A percentile compares a stretch with the other conserved stretches of the same genome.
These are phyloP conservation scores for Acanthamoeba sp. DNA, from an alignment of 208 protist species.

Conservation along the genomic window DNA sequence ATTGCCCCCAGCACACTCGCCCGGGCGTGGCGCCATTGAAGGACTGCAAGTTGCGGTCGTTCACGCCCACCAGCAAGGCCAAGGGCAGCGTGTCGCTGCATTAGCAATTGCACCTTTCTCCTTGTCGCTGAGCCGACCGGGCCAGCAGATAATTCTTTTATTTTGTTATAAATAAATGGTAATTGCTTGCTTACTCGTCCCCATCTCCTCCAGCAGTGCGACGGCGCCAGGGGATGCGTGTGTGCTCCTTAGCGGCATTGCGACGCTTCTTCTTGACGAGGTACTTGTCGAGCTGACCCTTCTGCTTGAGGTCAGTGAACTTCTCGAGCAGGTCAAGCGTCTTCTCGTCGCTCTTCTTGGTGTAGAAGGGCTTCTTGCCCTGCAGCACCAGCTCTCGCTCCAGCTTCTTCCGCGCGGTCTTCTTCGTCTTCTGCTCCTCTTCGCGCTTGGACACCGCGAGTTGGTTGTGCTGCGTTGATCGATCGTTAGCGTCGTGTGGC, in stretches of 20 bases:
- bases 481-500: neutral
- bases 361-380: conserved; percentile 66
- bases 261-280: conserved; percentile 35
- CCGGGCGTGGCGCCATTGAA: no score
- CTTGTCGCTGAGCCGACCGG: no score
- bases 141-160: no score
- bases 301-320: conserved; percentile 45
- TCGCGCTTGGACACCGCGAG: neutral
- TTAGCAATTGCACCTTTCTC: no score
- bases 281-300: conserved; percentile 64
- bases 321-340: conserved; percentile 16
- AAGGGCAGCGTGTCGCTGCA: no score
- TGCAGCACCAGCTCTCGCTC: conserved; percentile 49
- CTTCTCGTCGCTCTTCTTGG: conserved; percentile 35
- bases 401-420: conserved; percentile 13
- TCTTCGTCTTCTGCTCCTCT: neutral
- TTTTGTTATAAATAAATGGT: neutral
- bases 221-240: neutral
- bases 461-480: neutral
- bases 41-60: no score
- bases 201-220: neutral
- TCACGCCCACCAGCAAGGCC: no score
- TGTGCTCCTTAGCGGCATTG: conserved; percentile 37
- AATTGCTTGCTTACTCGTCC: neutral
- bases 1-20: no score